phyloP scores from a whole-genome alignment of 345 rosid species.

The Brassica cretica region DNA sequence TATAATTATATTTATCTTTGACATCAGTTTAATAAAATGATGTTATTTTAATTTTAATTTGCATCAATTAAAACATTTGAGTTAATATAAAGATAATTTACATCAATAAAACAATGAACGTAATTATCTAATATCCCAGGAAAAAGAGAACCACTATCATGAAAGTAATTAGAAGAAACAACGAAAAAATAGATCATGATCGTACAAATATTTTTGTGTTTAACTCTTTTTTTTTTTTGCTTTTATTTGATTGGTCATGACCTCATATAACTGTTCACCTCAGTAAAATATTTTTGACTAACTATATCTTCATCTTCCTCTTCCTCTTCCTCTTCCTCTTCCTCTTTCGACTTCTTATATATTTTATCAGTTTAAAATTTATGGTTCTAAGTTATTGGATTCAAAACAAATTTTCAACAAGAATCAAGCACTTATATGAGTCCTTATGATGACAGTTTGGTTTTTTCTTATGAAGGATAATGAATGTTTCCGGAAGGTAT shows the following conservation, averaged over 20 bases:
- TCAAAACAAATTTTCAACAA: no score
- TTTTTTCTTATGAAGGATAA: no score
- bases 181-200: background rate
- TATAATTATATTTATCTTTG: background rate
- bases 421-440: no score
- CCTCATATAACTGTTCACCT: no score
- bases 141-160: background rate
- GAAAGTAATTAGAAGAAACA: background rate
- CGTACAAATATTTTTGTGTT: background rate
- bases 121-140: background rate
- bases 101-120: background rate
- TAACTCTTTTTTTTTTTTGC: background rate
- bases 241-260: background rate
- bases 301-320: no score
- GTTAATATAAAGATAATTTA: background rate
- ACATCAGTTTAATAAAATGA: background rate
- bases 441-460: no score
- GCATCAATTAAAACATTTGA: background rate
- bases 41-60: background rate
- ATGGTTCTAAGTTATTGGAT: no score
- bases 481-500: no score
- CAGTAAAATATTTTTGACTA: no score
- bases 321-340: no score
- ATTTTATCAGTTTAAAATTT: no score
- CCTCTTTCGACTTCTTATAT: no score